A percentile compares a stretch with the other conserved stretches of the same genome.
These are phyloP conservation scores for Tuber umbilicatum DNA, from an alignment of 495 filamentous ascomycete species.

Conservation along the genomic window DNA sequence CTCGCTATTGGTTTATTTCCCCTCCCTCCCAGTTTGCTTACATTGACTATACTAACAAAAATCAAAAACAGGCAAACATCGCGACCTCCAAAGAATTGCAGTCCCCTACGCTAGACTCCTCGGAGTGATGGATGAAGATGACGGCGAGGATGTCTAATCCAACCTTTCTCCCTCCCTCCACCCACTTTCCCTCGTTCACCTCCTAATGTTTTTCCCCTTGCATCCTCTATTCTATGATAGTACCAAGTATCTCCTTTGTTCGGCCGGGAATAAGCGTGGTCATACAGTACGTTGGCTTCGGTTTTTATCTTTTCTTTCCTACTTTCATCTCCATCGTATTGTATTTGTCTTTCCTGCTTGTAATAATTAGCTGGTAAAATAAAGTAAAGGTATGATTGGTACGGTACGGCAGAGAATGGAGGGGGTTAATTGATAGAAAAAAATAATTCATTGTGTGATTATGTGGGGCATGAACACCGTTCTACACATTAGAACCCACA, in stretches of 20 bases:
- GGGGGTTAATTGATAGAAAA: neutral
- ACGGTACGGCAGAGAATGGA: neutral
- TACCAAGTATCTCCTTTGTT: conserved; percentile 1
- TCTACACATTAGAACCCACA: neutral
- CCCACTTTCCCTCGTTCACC: neutral
- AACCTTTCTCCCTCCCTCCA: neutral
- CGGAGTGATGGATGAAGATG: conserved; percentile 50
- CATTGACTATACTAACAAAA: conserved; percentile 40
- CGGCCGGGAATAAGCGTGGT: neutral
- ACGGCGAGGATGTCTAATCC: conserved; percentile 37
- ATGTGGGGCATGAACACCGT: neutral
- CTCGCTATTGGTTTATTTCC: conserved; percentile 74
- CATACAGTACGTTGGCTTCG: neutral
- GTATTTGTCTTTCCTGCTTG: neutral
- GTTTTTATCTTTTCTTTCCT: neutral
- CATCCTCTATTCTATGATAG: neutral
- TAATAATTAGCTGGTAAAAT: neutral
- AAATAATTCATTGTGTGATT: neutral
- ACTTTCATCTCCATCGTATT: neutral
- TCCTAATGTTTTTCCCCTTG: neutral
- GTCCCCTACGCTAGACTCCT: conserved; percentile 80
- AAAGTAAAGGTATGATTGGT: neutral
- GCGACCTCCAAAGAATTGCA: conserved; percentile 81
- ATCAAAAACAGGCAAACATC: conserved; percentile 71
- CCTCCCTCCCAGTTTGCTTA: conserved; percentile 5